Conservation (phyloP, 495 filamentous ascomycete species). For the Daldinia grandis region DNA sequence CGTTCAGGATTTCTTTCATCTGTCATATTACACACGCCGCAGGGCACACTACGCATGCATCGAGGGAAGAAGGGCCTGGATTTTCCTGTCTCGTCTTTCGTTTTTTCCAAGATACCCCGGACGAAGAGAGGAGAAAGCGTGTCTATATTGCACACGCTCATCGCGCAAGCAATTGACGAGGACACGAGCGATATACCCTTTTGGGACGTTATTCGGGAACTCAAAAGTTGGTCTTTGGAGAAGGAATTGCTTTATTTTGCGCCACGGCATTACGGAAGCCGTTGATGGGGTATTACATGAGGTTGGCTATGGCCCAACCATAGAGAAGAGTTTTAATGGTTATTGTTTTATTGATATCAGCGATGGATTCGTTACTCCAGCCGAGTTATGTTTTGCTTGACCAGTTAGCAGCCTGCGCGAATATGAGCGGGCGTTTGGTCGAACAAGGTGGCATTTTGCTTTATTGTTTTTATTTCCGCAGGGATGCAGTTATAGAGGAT, state of each 20-base stretch:
- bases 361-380: slow-evolving; percentile 34
- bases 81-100: slow-evolving; percentile 48
- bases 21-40: slow-evolving; percentile 49
- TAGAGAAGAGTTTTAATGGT: slow-evolving; percentile 36
- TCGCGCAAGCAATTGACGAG: slow-evolving; percentile 40
- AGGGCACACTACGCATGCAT: slow-evolving; percentile 45
- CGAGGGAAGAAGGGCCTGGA: slow-evolving; percentile 43
- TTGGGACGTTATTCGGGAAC: slow-evolving; percentile 36
- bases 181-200: slow-evolving; percentile 43
- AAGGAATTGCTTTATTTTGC: slow-evolving; percentile 27
- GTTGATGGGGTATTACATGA: slow-evolving; percentile 26
- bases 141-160: slow-evolving; percentile 36
- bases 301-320: slow-evolving; percentile 35
- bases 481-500: slow-evolving; percentile 41
- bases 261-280: slow-evolving; percentile 18
- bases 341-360: slow-evolving; percentile 39
- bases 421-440: slow-evolving; percentile 37
- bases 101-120: slow-evolving; percentile 47
- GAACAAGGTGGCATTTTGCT: slow-evolving; percentile 31
- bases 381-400: slow-evolving; percentile 32
- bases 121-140: slow-evolving; percentile 39
- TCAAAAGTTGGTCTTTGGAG: slow-evolving; percentile 38
- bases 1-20: slow-evolving; percentile 41
- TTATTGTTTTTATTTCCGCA: slow-evolving; percentile 26
- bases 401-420: slow-evolving; percentile 29